These are phyloP conservation scores for Sanchytrium tribonematis DNA, from an alignment of 371 early-diverging fungal genomes.

Conservation along the genomic window DNA sequence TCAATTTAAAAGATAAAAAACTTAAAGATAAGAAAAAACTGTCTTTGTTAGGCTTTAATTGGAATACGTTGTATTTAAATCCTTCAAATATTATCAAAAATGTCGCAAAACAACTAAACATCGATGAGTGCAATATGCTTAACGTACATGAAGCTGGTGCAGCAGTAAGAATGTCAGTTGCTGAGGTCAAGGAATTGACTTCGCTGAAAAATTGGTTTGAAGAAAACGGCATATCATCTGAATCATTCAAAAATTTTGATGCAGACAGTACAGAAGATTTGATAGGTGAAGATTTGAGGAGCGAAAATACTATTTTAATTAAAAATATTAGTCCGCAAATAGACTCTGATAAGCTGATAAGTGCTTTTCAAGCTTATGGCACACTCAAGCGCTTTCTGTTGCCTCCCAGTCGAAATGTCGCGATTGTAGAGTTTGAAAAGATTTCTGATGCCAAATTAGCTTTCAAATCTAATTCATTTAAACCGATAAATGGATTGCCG, in stretches of 20 bases:
- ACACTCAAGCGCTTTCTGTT: conserved; percentile 19
- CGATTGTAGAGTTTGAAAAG: conserved; percentile 67
- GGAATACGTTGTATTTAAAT: background rate
- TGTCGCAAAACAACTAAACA: background rate
- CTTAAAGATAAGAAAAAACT: background rate
- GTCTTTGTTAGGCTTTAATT: background rate
- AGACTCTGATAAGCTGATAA: background rate
- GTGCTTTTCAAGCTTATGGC: background rate
- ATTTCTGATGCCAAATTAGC: conserved; percentile 67
- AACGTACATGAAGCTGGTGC: background rate
- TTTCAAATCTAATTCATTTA: conserved; percentile 58
- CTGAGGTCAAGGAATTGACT: background rate
- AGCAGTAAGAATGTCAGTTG: background rate
- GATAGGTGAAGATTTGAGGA: background rate
- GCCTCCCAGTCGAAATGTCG: conserved; percentile 77
- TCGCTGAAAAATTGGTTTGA: background rate
- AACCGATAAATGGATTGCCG: conserved; percentile 29
- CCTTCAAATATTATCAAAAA: background rate
- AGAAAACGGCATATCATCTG: background rate
- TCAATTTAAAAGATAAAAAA: background rate
- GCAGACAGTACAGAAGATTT: background rate
- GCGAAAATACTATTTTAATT: background rate
- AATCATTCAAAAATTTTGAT: background rate
- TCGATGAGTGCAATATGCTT: background rate
- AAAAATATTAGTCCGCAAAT: background rate